Evolutionary conservation across 1,284 basidiomycete genomes (phyloP).

Genomic region (Mycena citricolor): DNA sequence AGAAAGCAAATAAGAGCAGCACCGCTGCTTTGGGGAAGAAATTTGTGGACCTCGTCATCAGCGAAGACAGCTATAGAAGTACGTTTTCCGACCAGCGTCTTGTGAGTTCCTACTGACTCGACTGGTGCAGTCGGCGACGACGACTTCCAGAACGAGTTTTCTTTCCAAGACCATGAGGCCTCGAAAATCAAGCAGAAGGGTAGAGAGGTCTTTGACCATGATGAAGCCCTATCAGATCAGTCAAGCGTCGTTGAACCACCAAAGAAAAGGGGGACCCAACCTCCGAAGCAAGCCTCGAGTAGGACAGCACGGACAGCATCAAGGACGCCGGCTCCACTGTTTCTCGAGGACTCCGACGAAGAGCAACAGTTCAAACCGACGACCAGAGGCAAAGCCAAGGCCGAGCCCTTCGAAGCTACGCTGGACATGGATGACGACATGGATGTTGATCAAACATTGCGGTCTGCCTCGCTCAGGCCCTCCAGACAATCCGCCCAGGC

Average conservation of each 20-base stretch:
- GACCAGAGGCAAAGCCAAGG: neutral
- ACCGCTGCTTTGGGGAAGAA: constrained; percentile 31
- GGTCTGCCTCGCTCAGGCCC: too few relatives aligned
- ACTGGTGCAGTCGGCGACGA: too few relatives aligned
- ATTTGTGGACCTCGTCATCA: constrained; percentile 50
- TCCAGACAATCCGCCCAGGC: too few relatives aligned
- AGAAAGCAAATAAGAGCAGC: constrained; percentile 29
- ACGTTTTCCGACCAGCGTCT: too few relatives aligned
- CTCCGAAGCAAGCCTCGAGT: constrained; percentile 14
- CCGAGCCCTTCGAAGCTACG: constrained; percentile 6
- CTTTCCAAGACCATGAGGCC: too few relatives aligned
- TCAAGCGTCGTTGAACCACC: too few relatives aligned
- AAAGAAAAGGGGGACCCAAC: constrained; percentile 13
- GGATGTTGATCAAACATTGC: constrained; percentile 16
- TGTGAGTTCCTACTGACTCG: too few relatives aligned
- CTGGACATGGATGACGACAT: constrained; percentile 15
- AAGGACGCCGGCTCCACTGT: constrained; percentile 14
- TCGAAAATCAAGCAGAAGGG: too few relatives aligned
- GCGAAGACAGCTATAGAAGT: constrained; percentile 36
- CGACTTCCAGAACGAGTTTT: too few relatives aligned
- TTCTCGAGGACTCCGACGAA: constrained; percentile 15
- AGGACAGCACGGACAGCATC: constrained; percentile 16
- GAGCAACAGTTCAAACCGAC: constrained; percentile 4
- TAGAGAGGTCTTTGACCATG: too few relatives aligned
- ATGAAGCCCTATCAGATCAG: too few relatives aligned